phyloP scores from a whole-genome alignment of 768 basidiomycete genomes.

The Hypholoma fasciculare region DNA sequence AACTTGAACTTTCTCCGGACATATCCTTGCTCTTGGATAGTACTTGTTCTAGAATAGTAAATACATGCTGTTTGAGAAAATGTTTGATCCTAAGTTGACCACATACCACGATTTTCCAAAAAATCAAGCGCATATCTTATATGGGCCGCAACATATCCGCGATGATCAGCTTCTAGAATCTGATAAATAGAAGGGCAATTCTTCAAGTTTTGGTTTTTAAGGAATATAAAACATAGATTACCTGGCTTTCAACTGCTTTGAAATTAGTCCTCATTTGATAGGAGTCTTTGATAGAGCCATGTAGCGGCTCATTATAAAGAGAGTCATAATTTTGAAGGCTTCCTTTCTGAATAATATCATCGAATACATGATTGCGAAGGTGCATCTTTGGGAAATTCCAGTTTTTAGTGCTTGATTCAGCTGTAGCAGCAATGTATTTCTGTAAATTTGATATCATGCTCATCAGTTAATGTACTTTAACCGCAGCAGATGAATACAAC shows the following conservation, averaged over 20 bases:
- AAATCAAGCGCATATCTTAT: constrained; percentile 14
- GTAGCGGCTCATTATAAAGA: constrained; percentile 28
- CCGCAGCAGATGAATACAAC: constrained; percentile 13
- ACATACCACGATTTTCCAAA: constrained; percentile 2
- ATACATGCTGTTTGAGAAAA: not conserved
- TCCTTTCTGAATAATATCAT: constrained; percentile 34
- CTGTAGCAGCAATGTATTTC: constrained; percentile 13
- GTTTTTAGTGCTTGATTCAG: constrained; percentile 15
- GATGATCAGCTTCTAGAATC: constrained; percentile 20
- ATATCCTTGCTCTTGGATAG: not conserved
- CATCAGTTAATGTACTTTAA: not conserved
- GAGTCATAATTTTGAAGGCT: constrained; percentile 29
- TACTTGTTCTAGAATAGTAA: not conserved
- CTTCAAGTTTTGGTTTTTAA: not conserved
- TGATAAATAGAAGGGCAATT: constrained; percentile 5
- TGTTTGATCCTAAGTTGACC: no score
- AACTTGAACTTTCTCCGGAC: not conserved
- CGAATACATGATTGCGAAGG: constrained; percentile 26
- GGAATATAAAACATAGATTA: constrained; percentile 8
- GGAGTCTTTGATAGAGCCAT: constrained; percentile 25
- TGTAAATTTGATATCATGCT: not conserved
- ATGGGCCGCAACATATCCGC: constrained; percentile 3
- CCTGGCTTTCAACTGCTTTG: constrained; percentile 30
- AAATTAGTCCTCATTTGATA: constrained; percentile 30
- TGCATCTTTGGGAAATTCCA: constrained; percentile 42